phyloP scores from a whole-genome alignment of 225 moss, liverwort and hornwort genomes.

The Neckera pumila region DNA sequence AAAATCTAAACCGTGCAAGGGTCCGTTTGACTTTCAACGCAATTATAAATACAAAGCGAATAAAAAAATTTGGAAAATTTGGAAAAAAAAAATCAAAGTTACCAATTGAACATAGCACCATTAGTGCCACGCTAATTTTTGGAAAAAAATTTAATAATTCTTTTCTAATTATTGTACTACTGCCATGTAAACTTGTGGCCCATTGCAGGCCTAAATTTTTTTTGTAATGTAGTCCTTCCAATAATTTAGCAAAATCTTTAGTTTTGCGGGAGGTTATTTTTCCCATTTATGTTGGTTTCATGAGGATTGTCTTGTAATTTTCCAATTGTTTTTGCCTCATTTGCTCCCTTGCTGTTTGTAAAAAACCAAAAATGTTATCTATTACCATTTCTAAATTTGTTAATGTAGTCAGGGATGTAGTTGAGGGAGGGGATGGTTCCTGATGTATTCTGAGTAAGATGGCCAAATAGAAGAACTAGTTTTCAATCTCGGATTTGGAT shows the following conservation, averaged over 20 bases:
- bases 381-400: not conserved
- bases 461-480: fast-evolving
- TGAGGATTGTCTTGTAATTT: not conserved
- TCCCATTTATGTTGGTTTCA: not conserved
- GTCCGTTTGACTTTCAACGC: no score
- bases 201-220: no score
- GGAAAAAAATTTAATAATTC: no score
- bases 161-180: no score
- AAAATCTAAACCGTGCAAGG: no score
- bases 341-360: fast-evolving
- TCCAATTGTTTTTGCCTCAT: fast-evolving
- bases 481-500: fast-evolving
- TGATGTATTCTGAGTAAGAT: fast-evolving
- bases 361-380: not conserved
- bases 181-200: no score
- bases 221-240: fast-evolving
- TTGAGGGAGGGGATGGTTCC: not conserved
- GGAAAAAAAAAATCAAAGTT: no score
- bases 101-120: no score
- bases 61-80: no score
- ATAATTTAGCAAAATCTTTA: not conserved
- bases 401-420: fast-evolving
- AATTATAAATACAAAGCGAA: no score
- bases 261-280: not conserved
- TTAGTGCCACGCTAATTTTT: no score